These are phyloP conservation scores for Trichosporon coremiiforme DNA, from an alignment of 1,284 basidiomycete species.

Conservation along the genomic window DNA sequence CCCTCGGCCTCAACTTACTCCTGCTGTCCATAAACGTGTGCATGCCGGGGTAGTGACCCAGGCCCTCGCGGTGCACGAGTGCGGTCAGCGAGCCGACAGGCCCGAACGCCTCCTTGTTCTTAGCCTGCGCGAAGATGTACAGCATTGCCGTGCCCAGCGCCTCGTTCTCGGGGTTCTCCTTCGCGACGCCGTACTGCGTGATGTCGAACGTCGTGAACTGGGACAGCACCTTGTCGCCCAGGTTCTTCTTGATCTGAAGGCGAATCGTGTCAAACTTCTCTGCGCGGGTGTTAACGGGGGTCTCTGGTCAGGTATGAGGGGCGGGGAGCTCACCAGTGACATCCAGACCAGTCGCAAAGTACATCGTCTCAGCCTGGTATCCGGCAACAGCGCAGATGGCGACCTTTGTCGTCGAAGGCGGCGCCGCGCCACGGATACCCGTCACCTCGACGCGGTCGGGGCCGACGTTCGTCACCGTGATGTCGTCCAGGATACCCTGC, in stretches of 20 bases:
- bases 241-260: conserved; percentile 31
- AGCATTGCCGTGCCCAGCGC: conserved; percentile 35
- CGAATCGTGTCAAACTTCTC: conserved; percentile 38
- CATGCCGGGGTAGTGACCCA: conserved; percentile 36
- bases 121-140: conserved; percentile 38
- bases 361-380: conserved; percentile 36
- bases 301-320: neutral
- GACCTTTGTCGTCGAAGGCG: conserved; percentile 41
- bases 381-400: conserved; percentile 38
- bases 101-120: conserved; percentile 29
- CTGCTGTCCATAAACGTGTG: conserved; percentile 24
- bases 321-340: conserved; percentile 19
- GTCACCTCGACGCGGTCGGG: conserved; percentile 35
- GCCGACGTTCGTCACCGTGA: conserved; percentile 30
- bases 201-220: conserved; percentile 32
- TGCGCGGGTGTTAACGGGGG: neutral
- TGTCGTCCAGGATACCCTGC: conserved; percentile 35
- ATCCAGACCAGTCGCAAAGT: conserved; percentile 35
- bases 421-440: conserved; percentile 35
- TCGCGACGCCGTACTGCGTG: conserved; percentile 36
- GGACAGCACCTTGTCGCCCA: conserved; percentile 13
- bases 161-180: conserved; percentile 32
- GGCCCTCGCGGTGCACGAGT: conserved; percentile 31
- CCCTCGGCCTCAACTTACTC: neutral
- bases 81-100: conserved; percentile 18